phyloP scores from a whole-genome alignment of 2,329 filamentous ascomycete genomes.

The Neonectria neomacrospora region DNA sequence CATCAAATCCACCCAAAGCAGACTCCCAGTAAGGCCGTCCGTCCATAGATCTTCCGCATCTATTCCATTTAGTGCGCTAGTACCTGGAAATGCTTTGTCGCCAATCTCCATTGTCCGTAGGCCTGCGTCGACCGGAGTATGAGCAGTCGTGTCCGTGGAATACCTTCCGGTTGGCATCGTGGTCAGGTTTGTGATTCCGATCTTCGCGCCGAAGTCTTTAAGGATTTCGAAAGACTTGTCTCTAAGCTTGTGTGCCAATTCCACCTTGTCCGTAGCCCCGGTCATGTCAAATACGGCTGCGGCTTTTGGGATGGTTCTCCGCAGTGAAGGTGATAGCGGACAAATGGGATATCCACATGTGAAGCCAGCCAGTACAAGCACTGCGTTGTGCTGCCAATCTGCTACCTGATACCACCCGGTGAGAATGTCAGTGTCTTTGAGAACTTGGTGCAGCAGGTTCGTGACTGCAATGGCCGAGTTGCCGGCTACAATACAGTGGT shows the following conservation, averaged over 20 bases:
- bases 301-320: conserved; percentile 29
- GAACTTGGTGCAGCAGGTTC: conserved; percentile 43
- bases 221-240: conserved; percentile 33
- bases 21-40: conserved; percentile 22
- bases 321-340: conserved; percentile 35
- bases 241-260: conserved; percentile 25
- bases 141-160: background rate
- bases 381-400: conserved; percentile 45
- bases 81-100: conserved; percentile 15
- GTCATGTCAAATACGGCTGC: conserved; percentile 31
- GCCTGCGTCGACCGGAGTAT: background rate
- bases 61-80: conserved; percentile 10
- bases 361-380: conserved; percentile 36
- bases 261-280: conserved; percentile 9
- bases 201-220: conserved; percentile 32
- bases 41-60: conserved; percentile 29
- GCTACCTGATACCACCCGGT: conserved; percentile 44
- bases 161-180: background rate
- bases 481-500: conserved; percentile 38
- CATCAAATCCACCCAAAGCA: conserved; percentile 42
- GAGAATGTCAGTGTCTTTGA: conserved; percentile 43
- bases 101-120: conserved; percentile 30
- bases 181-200: conserved; percentile 32
- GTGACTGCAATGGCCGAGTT: conserved; percentile 45
- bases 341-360: conserved; percentile 43